Conservation (phyloP, 495 filamentous ascomycete genomes). For the Thermothielavioides terrestris region DNA sequence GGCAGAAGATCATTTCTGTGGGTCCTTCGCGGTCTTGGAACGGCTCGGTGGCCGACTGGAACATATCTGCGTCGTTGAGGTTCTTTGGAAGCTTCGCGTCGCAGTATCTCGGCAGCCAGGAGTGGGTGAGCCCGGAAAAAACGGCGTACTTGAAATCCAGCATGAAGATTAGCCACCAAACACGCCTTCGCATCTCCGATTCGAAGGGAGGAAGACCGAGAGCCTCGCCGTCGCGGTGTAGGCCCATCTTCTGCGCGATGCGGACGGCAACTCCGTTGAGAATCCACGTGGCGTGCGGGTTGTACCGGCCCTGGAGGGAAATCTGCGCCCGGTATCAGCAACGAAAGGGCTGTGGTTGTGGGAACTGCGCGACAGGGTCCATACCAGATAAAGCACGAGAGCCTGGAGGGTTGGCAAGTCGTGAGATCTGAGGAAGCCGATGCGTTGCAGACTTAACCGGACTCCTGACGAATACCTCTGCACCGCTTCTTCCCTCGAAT, state of each 20-base stretch:
- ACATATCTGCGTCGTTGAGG: constrained; percentile 50
- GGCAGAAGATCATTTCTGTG: constrained; percentile 61
- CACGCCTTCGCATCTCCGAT: constrained; percentile 57
- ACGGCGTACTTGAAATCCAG: constrained; percentile 52
- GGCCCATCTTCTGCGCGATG: constrained; percentile 65
- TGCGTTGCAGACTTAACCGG: constrained; percentile 40
- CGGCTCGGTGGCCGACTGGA: constrained; percentile 47
- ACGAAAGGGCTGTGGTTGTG: not conserved
- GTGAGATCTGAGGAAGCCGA: constrained; percentile 43
- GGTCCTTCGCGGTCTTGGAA: constrained; percentile 46
- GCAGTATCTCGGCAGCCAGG: constrained; percentile 37
- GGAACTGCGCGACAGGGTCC: constrained; percentile 1
- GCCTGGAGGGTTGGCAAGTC: constrained; percentile 48
- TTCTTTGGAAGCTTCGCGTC: constrained; percentile 46
- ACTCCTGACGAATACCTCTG: constrained; percentile 34
- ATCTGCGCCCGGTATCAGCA: constrained; percentile 27
- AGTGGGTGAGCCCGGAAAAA: constrained; percentile 56
- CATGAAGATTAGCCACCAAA: constrained; percentile 69
- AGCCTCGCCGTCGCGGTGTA: constrained; percentile 60
- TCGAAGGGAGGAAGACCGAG: constrained; percentile 58
- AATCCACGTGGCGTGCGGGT: constrained; percentile 45
- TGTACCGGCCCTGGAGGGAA: constrained; percentile 43
- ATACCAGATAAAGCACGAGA: constrained; percentile 45
- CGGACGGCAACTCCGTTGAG: constrained; percentile 50
- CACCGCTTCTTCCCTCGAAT: constrained; percentile 33